Conservation (phyloP, 2,329 filamentous ascomycete species). For the Aureobasidium namibiae region DNA sequence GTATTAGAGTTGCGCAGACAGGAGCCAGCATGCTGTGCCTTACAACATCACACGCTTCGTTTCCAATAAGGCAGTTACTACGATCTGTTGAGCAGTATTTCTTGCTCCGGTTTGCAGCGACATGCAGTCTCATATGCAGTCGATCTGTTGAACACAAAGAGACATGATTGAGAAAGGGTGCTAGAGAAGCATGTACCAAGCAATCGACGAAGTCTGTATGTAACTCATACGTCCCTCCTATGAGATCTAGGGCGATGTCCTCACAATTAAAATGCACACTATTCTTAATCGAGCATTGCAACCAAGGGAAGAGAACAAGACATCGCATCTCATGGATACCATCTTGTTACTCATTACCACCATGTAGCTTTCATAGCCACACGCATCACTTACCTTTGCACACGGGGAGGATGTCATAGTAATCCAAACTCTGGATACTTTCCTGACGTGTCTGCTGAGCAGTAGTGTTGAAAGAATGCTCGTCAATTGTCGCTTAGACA, state of each 20-base stretch:
- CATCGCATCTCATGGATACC: too few relatives aligned
- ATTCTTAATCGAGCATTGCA: too few relatives aligned
- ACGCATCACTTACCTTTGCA: too few relatives aligned
- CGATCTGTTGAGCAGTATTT: not conserved
- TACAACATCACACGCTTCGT: not conserved
- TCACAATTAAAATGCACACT: too few relatives aligned
- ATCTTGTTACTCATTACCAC: too few relatives aligned
- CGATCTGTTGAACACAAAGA: not conserved
- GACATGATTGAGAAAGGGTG: not conserved
- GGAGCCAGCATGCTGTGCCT: not conserved
- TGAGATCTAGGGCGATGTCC: too few relatives aligned
- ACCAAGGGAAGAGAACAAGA: too few relatives aligned
- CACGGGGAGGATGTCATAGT: too few relatives aligned
- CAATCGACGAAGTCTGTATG: too few relatives aligned
- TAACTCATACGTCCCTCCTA: too few relatives aligned
- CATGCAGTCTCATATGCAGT: slow-evolving; percentile 4
- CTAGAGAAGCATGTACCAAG: slow-evolving; percentile 1
- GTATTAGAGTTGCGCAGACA: not conserved
- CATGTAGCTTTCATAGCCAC: too few relatives aligned
- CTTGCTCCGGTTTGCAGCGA: not conserved
- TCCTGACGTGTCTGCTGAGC: not conserved
- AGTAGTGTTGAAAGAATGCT: not conserved
- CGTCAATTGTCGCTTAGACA: not conserved
- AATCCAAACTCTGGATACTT: not conserved
- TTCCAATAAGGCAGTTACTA: not conserved